Base-by-base conservation (phyloP, 192 early-diverging fungal genomes). In the Entomortierella chlamydospora region DNA sequence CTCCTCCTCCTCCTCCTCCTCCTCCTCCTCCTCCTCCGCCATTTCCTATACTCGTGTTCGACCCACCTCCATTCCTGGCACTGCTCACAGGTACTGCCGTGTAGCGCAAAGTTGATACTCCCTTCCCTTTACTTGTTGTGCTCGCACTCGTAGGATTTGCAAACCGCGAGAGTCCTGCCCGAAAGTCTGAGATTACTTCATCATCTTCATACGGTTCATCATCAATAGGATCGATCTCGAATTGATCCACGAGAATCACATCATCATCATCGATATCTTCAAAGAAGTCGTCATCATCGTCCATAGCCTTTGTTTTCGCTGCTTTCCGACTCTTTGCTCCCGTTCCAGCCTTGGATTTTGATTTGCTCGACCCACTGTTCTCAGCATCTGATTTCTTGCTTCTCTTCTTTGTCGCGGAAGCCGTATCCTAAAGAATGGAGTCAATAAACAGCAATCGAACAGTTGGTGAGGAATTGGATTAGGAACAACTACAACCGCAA, bases 341-440 rank as follows among this genome's bases (percentile, higher is more conserved):
- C 4, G 51, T 23, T 18, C 55, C 77, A 10, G 74, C 12, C 47
- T 69, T 71, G 18, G 72, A 41, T 13, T 64, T 76, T 15, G 60
- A 41, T 37, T 55, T 70, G 0, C 29, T 51, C 11, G 29, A 41
- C 31, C 52, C 49, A 25, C 23, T 6, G 34, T 5, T 20, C 23
- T 15, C 33, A 31, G 51, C 23, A 17, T 50, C 45, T 39, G 41
- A 39, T 59, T 64, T 64, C 39, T 56, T 68, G 50, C 56, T 10
- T 34, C 52, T 25, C 26, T 68, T 77, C 47, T 50, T 67, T 39
- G 51, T 54, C 18, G 53, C 7, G 2, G 43, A 13, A 20, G 64
- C 41, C 39, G 56, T 61, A n/a, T 31, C 30, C 52, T 71, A 62
- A 22, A 11, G 4, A 8, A 53, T 29, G 29, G 17, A 25, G 47